These are phyloP conservation scores for Dittrichia graveolens DNA, from an alignment of 129 eudicot species.

Conservation along the genomic window DNA sequence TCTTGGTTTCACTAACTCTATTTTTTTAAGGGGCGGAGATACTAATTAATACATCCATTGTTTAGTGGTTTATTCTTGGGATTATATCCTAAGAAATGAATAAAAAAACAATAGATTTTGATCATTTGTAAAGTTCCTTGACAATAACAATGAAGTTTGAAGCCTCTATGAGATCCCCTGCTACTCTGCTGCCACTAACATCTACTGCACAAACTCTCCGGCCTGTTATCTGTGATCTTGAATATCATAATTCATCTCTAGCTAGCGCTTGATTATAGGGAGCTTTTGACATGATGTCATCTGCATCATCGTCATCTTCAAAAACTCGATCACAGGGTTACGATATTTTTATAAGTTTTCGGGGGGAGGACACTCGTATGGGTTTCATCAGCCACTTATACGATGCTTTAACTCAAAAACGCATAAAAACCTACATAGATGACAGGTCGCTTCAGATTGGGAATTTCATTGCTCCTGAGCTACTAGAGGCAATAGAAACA, in stretches of 20 bases:
- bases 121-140: too few relatives aligned
- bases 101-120: too few relatives aligned
- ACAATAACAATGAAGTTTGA: too few relatives aligned
- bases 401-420: not conserved
- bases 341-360: slow-evolving; percentile 13
- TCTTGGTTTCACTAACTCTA: too few relatives aligned
- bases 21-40: too few relatives aligned
- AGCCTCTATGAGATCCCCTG: too few relatives aligned
- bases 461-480: not conserved
- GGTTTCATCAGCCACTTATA: slow-evolving; percentile 12
- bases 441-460: slow-evolving; percentile 15
- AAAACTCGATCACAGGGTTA: not conserved
- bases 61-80: too few relatives aligned
- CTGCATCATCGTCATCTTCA: slow-evolving; percentile 7
- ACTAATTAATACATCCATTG: too few relatives aligned
- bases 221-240: not conserved
- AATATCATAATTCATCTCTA: not conserved
- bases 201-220: not conserved
- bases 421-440: not conserved
- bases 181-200: too few relatives aligned
- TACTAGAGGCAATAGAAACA: not conserved
- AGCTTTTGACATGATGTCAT: not conserved
- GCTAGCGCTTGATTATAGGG: not conserved
- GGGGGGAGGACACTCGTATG: not conserved
- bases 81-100: too few relatives aligned